A percentile compares a stretch with the other conserved stretches of the same genome.
These are phyloP conservation scores for Phlebopus sp. DNA, from an alignment of 1,284 basidiomycete genomes.

Conservation along the genomic window DNA sequence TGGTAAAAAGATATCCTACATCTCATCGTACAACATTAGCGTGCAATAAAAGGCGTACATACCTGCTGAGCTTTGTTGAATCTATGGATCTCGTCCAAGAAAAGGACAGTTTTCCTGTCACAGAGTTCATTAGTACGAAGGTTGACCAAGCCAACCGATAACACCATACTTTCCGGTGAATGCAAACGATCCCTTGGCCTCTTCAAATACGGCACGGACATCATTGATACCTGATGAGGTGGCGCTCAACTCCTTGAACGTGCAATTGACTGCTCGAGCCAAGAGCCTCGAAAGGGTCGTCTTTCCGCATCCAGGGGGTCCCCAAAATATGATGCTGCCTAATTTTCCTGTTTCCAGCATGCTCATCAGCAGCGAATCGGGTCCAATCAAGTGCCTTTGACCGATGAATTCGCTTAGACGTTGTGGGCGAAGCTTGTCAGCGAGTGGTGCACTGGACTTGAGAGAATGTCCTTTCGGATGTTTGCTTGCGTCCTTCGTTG, in stretches of 20 bases:
- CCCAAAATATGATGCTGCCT: slow-evolving; percentile 74
- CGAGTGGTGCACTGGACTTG: slow-evolving; percentile 49
- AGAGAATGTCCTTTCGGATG: slow-evolving; percentile 27
- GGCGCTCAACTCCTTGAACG: slow-evolving; percentile 76
- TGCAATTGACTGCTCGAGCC: slow-evolving; percentile 55
- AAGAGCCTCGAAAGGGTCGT: slow-evolving; percentile 77
- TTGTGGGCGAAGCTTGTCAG: slow-evolving; percentile 63
- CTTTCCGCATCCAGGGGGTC: slow-evolving; percentile 78
- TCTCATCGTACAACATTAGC: not conserved
- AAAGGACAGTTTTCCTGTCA: slow-evolving; percentile 64
- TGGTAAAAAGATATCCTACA: slow-evolving; percentile 75
- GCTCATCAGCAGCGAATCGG: slow-evolving; percentile 51
- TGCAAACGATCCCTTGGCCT: slow-evolving; percentile 69
- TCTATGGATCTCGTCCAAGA: slow-evolving; percentile 89
- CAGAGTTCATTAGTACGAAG: slow-evolving; percentile 1
- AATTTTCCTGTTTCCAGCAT: slow-evolving; percentile 45
- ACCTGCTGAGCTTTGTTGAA: slow-evolving; percentile 85
- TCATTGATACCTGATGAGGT: slow-evolving; percentile 76
- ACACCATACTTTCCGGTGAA: slow-evolving; percentile 58
- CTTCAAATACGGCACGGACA: slow-evolving; percentile 78
- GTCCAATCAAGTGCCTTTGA: slow-evolving; percentile 58
- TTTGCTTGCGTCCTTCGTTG: slow-evolving; percentile 22
- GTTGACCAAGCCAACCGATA: not conserved
- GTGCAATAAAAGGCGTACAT: slow-evolving; percentile 3
- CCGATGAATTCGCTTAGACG: slow-evolving; percentile 66